Evolutionary conservation across 2,329 filamentous ascomycete genomes (phyloP).

Genomic region (Chaetomium olivaceum): DNA sequence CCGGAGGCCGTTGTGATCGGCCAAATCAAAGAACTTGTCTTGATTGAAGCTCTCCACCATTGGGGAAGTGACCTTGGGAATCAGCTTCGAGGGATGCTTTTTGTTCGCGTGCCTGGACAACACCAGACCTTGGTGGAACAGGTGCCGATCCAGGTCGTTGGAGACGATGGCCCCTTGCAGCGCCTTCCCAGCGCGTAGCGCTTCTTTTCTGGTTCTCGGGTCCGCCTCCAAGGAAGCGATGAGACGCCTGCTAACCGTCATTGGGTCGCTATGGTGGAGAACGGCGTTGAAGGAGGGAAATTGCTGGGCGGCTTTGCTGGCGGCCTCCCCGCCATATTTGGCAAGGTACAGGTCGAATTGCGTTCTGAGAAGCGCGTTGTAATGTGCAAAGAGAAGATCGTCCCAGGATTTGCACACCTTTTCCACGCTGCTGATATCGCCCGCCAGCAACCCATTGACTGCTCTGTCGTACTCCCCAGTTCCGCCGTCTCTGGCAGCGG

Average conservation of each 20-base stretch:
- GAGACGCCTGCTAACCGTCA: conserved; percentile 57
- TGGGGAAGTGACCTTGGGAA: conserved; percentile 43
- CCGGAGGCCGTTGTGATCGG: conserved; percentile 65
- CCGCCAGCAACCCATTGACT: conserved; percentile 86
- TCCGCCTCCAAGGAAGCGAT: conserved; percentile 61
- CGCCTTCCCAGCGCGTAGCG: conserved; percentile 47
- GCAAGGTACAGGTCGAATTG: conserved; percentile 75
- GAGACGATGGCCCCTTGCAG: conserved; percentile 76
- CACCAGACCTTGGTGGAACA: conserved; percentile 59
- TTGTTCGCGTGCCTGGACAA: conserved; percentile 52
- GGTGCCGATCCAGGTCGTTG: conserved; percentile 57
- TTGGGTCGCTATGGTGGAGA: conserved; percentile 59
- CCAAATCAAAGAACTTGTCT: conserved; percentile 53
- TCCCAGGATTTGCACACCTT: conserved; percentile 79
- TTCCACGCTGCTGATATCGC: conserved; percentile 76
- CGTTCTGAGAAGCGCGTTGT: conserved; percentile 79
- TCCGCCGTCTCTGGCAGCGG: conserved; percentile 66
- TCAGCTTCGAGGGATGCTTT: conserved; percentile 45
- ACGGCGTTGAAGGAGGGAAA: conserved; percentile 66
- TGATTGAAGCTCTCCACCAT: conserved; percentile 42
- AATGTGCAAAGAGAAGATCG: conserved; percentile 82
- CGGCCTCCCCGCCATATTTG: conserved; percentile 53
- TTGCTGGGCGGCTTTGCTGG: conserved; percentile 56
- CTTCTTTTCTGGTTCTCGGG: conserved; percentile 56
- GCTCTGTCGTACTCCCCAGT: conserved; percentile 80